Evolutionary conservation across 1,284 basidiomycete species (phyloP).

Genomic region (Omphalotus olearius): DNA sequence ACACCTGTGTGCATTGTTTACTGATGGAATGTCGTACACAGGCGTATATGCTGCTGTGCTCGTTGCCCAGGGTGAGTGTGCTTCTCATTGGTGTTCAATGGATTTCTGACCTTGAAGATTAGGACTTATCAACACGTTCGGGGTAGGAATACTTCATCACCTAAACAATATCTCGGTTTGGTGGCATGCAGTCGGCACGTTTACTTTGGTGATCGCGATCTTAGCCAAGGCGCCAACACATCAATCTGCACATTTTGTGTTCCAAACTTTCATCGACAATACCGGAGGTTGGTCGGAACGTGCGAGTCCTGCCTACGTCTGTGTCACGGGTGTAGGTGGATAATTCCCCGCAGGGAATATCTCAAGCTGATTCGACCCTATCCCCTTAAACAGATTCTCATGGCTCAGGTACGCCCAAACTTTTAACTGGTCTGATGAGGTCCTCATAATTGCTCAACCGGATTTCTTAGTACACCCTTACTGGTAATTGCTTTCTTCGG

Average conservation of each 20-base stretch:
- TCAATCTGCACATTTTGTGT: slow-evolving; percentile 66
- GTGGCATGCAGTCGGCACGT: slow-evolving; percentile 72
- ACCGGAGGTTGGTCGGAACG: slow-evolving; percentile 70
- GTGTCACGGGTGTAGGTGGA: slow-evolving; percentile 50
- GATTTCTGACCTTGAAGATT: slow-evolving; percentile 15
- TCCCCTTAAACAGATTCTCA: slow-evolving; percentile 39
- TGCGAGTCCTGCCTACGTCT: slow-evolving; percentile 67
- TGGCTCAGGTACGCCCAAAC: slow-evolving; percentile 45
- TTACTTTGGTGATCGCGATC: slow-evolving; percentile 59
- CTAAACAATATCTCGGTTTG: slow-evolving; percentile 70
- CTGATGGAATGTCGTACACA: slow-evolving; percentile 12
- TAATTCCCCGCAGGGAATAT: background rate
- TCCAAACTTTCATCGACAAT: slow-evolving; percentile 64
- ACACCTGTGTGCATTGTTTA: background rate
- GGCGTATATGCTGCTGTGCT: slow-evolving; percentile 68
- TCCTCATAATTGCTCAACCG: background rate
- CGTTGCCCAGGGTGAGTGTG: slow-evolving; percentile 44
- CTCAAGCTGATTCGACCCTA: background rate
- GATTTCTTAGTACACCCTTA: slow-evolving; percentile 51
- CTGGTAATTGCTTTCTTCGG: slow-evolving; percentile 36
- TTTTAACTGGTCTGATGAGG: background rate
- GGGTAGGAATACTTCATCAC: slow-evolving; percentile 57
- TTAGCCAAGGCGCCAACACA: slow-evolving; percentile 67
- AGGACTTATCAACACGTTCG: slow-evolving; percentile 69
- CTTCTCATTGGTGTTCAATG: background rate